phyloP scores from a whole-genome alignment of 2,329 filamentous ascomycete species.

The Aspergillus texensis region DNA sequence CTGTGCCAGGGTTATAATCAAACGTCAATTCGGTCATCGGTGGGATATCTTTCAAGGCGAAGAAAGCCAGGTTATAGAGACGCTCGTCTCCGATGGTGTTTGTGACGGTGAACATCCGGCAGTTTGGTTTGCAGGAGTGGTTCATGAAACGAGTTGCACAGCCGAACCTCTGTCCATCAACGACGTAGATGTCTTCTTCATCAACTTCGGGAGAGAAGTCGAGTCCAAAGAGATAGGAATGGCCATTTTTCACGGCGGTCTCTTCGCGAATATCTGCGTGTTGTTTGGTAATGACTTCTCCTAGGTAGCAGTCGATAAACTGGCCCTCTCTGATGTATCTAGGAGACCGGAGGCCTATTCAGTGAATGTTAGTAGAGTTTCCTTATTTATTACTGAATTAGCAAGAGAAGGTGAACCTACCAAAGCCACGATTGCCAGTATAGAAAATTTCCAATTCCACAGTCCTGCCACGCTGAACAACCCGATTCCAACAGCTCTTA shows the following conservation, averaged over 20 bases:
- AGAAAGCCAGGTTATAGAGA: conserved; percentile 52
- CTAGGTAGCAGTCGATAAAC: conserved; percentile 50
- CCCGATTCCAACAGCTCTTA: conserved; percentile 43
- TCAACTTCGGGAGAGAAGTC: conserved; percentile 37
- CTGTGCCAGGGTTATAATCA: conserved; percentile 46
- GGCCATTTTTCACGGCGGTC: conserved; percentile 24
- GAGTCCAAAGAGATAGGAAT: conserved; percentile 48
- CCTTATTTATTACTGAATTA: background rate
- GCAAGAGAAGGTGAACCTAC: conserved; percentile 22
- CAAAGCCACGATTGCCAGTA: conserved; percentile 45
- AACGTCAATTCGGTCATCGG: conserved; percentile 50
- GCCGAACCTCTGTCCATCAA: conserved; percentile 49
- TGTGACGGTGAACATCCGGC: conserved; percentile 47
- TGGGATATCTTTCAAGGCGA: conserved; percentile 46
- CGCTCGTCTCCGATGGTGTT: conserved; percentile 42
- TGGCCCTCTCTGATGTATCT: conserved; percentile 44
- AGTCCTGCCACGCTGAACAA: conserved; percentile 44
- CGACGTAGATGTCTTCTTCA: conserved; percentile 39
- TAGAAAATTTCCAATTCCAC: conserved; percentile 47
- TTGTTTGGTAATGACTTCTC: conserved; percentile 45
- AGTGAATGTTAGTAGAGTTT: conserved; percentile 11
- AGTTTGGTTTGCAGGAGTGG: conserved; percentile 53
- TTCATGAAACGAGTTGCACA: conserved; percentile 51
- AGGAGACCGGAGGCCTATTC: conserved; percentile 42
- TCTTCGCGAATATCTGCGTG: conserved; percentile 44